These are phyloP conservation scores for Wickerhamiella bombiphila DNA, from an alignment of 805 yeast species.

Conservation along the genomic window DNA sequence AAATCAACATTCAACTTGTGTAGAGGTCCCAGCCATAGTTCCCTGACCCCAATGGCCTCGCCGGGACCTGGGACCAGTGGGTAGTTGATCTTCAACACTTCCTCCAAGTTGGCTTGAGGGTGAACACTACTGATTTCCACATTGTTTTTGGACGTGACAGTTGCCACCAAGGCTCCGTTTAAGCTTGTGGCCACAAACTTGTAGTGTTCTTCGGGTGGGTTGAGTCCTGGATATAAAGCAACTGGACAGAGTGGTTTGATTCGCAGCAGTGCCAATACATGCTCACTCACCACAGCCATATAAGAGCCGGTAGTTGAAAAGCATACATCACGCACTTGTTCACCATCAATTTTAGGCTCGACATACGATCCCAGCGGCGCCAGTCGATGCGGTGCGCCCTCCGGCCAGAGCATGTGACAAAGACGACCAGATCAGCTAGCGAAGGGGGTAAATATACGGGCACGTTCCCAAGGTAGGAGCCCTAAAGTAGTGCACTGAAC, in stretches of 20 bases:
- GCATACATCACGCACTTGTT: slow-evolving; percentile 8
- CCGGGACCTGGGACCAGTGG: slow-evolving; percentile 26
- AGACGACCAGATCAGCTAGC: no score
- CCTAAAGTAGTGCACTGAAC: not conserved
- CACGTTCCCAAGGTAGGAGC: no score
- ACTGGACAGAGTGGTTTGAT: slow-evolving; percentile 17
- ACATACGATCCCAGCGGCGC: slow-evolving; percentile 12
- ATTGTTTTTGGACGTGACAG: slow-evolving; percentile 10
- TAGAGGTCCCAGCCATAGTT: slow-evolving; percentile 18
- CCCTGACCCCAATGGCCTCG: slow-evolving; percentile 26
- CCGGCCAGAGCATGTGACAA: slow-evolving; percentile 19
- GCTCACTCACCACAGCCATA: slow-evolving; percentile 12
- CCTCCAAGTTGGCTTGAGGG: slow-evolving; percentile 14
- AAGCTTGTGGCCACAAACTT: slow-evolving; percentile 7
- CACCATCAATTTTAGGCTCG: slow-evolving; percentile 10
- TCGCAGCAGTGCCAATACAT: slow-evolving; percentile 15
- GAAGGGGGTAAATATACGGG: no score
- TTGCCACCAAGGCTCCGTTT: slow-evolving; percentile 10
- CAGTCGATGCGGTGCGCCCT: slow-evolving; percentile 14
- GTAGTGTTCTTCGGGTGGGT: slow-evolving; percentile 7
- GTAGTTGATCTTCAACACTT: slow-evolving; percentile 10
- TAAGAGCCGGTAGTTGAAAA: slow-evolving; percentile 17
- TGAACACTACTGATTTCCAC: slow-evolving; percentile 6
- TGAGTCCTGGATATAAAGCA: slow-evolving; percentile 13
- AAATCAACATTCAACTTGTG: slow-evolving; percentile 19